Percentiles rank a stretch among this genome's conserved stretches.
phyloP scores from a whole-genome alignment of 108 stramenopile species.

The Asterionellopsis glacialis region DNA sequence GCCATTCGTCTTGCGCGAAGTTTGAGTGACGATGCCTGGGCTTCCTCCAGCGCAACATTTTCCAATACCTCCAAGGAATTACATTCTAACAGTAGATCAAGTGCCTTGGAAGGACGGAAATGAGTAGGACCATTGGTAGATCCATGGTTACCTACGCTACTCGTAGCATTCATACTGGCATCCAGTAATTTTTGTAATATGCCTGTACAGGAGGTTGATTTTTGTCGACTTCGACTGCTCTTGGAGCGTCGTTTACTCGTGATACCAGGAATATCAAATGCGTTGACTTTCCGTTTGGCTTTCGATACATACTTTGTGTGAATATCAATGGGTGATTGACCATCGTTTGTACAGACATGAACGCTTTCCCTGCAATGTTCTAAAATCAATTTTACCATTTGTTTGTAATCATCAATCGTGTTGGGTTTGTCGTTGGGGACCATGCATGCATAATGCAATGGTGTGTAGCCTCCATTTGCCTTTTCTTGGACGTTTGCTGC shows the following conservation, averaged over 20 bases:
- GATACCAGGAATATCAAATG: background rate
- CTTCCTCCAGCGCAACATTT: conserved; percentile 16
- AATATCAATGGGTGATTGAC: conserved; percentile 17
- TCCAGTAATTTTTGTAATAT: no score
- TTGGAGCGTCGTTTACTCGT: background rate
- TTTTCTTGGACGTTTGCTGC: conserved; percentile 8
- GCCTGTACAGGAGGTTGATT: no score
- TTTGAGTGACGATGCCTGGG: conserved; percentile 7
- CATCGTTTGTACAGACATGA: conserved; percentile 1
- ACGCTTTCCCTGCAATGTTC: conserved; percentile 5
- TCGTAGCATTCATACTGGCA: no score
- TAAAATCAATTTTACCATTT: conserved; percentile 13
- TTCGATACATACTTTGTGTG: conserved; percentile 18
- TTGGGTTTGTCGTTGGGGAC: background rate
- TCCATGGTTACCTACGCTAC: no score
- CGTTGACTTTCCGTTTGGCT: background rate
- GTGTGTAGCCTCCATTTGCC: conserved; percentile 3
- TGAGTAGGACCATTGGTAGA: no score
- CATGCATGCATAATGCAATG: conserved; percentile 14
- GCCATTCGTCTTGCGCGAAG: conserved; percentile 4
- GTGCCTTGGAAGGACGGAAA: background rate
- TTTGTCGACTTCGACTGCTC: background rate
- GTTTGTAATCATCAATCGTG: conserved; percentile 1
- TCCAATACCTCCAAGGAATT: conserved; percentile 22
- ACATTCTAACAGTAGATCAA: conserved; percentile 16